Conservation (phyloP, 2,329 filamentous ascomycete genomes). For the Aspergillus aculeatinus region DNA sequence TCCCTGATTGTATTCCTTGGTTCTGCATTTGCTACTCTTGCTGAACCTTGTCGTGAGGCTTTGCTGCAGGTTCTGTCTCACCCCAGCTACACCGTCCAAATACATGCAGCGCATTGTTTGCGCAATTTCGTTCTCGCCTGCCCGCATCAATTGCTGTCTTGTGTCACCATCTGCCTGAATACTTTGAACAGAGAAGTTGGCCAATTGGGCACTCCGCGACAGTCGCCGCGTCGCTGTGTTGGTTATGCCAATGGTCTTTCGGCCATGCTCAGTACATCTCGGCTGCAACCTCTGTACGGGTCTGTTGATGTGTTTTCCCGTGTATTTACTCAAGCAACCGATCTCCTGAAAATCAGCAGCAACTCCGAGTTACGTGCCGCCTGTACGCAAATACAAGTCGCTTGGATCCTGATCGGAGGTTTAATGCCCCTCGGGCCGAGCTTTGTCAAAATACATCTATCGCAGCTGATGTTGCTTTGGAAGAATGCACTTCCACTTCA, state of each 20-base stretch:
- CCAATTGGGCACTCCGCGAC: constrained; percentile 70
- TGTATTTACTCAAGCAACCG: constrained; percentile 86
- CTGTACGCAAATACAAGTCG: constrained; percentile 93
- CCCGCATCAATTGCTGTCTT: constrained; percentile 85
- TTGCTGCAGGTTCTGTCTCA: constrained; percentile 89
- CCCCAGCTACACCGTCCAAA: constrained; percentile 92
- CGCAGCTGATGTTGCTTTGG: constrained; percentile 90
- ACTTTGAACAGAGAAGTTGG: constrained; percentile 84
- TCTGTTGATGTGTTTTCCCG: constrained; percentile 94
- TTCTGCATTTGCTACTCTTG: constrained; percentile 74
- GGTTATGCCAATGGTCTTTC: constrained; percentile 91
- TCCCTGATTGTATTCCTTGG: constrained; percentile 77
- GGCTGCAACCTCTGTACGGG: constrained; percentile 83
- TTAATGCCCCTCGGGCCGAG: constrained; percentile 95
- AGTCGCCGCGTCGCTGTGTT: constrained; percentile 78
- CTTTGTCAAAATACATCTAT: constrained; percentile 97
- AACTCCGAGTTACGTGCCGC: constrained; percentile 88
- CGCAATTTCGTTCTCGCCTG: constrained; percentile 86
- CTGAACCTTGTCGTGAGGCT: constrained; percentile 81
- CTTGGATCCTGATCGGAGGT: constrained; percentile 95
- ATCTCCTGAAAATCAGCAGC: constrained; percentile 85
- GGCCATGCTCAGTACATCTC: constrained; percentile 85
- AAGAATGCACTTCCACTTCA: constrained; percentile 96
- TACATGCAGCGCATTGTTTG: constrained; percentile 82
- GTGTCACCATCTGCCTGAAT: constrained; percentile 94